Evolutionary conservation across 441 rosid genomes (phyloP), one percentile per base, ranked within the genome.

Genomic region (Kokia cookei): DNA sequence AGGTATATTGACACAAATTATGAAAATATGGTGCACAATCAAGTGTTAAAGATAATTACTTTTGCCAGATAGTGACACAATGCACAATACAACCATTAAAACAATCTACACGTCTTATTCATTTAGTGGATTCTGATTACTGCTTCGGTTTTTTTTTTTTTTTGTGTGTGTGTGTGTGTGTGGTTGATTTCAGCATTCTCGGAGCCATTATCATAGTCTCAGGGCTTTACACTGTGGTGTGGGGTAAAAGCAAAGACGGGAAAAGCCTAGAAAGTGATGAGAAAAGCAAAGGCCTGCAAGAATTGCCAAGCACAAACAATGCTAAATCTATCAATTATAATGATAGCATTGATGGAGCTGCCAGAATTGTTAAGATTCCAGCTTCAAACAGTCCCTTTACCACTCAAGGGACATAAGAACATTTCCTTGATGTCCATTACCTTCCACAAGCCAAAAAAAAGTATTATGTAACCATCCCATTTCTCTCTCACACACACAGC

Each of bases 231-330:
- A 82, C 87, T 0, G 98, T 94, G 64, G 97, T 88, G 64, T 93
- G 97, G 99, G 99, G 97, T 1, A 95, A 95, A 79, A 87, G 93
- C 85, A 95, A 91, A 80, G 98, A 95, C 47, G 24, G 1, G 26
- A 26, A 3, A 22, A 22, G 1, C 66, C 29, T 82, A 48, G 54
- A 57, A 37, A 27, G 65, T 59, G 77, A 74, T 14, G 82, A 81
- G 71, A 83, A 82, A 76, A 29, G 37, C 11, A 80, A 71, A 8
- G 59, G 10, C 40, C 37, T 58, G 15, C 77, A 55, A 6, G 87
- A 84, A 76, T 70, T 88, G 75, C 89, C 89, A 2, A 57, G 82
- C 69, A 77, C 79, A 11, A 77, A 73, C 32, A 53, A 14, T 60
- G 32, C 51, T 55, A 58, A 24, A 63, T 69, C 81, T 54, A 47